Base-by-base conservation (phyloP, 2,329 filamentous ascomycete genomes). In the Neoarthrinium moseri region DNA sequence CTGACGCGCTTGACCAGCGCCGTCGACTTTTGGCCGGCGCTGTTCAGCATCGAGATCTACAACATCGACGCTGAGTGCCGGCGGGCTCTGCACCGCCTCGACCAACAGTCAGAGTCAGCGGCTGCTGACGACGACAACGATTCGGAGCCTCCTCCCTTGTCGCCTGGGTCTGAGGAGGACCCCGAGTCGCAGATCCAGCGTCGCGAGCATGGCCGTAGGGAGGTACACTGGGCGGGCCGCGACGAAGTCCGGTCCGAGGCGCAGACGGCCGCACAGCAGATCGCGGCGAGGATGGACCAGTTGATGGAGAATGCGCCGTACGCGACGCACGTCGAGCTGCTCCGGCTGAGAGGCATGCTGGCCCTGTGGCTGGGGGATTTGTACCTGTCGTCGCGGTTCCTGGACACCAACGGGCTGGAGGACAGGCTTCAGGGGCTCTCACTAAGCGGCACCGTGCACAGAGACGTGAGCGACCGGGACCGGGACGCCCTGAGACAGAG, bases 41-140 rank as follows among this genome's bases (percentile, higher is more conserved):
- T 95, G 69, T 84, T 92, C 55, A 83, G 83, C 39, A 79, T 90
- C 36, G 92, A 94, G 80, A 78, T 96, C 42, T 91, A 89, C 62
- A 81, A 87, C 50, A 73, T 84, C 2, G 80, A 88, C 58, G 73
- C 80, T 37, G 83, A 83, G 69, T 78, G 78, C 58, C 68, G 64
- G 45, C 59, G 61, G 41, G 75, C 66, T 10, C 58, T 78, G 29
- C 62, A 70, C 44, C 62, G 58, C 10, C 53, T 75, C 10, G 52
- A 60, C 26, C 49, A 51, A 26, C 48, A 49, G 6, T 43, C 40
- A 10, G 45, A 55, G 12, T 43, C 51, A 5, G 47, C 51, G 2
- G 30, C 40, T 2, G 56, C 56, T 18, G 56, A 58, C 3, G 48
- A 51, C 13, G 49, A 52, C 4, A 43, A 43, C 11, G 50, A 51